These are phyloP conservation scores for Fusarium virguliforme DNA, from an alignment of 2,329 filamentous ascomycete genomes.

Conservation along the genomic window DNA sequence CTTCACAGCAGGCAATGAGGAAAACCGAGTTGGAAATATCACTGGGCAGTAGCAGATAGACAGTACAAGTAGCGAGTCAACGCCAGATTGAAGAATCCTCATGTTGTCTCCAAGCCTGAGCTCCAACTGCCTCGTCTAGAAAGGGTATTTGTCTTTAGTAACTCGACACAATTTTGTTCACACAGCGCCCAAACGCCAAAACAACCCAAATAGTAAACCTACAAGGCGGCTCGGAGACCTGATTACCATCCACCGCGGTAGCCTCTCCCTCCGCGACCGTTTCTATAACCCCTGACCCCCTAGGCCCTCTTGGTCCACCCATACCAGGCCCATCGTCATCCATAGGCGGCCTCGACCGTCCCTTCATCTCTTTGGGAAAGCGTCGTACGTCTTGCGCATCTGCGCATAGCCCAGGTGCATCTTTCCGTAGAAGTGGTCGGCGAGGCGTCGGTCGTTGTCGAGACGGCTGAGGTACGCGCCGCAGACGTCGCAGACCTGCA, in stretches of 20 bases:
- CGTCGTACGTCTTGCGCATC: constrained; percentile 94
- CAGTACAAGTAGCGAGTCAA: constrained; percentile 36
- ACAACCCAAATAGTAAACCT: constrained; percentile 21
- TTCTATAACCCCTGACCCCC: constrained; percentile 70
- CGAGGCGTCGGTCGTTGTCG: constrained; percentile 93
- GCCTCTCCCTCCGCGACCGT: constrained; percentile 66
- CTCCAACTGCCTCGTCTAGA: constrained; percentile 34
- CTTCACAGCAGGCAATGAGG: constrained; percentile 27
- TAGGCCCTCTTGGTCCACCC: constrained; percentile 67
- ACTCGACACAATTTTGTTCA: constrained; percentile 35
- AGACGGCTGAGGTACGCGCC: constrained; percentile 93
- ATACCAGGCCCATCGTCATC: constrained; percentile 64
- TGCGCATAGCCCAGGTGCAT: constrained; percentile 99
- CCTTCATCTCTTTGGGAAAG: constrained; percentile 91
- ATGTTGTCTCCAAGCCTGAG: constrained; percentile 17
- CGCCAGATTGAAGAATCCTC: constrained; percentile 44
- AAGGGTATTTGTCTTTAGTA: constrained; percentile 46
- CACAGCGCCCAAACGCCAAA: constrained; percentile 46
- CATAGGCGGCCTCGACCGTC: constrained; percentile 73
- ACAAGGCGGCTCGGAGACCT: not conserved
- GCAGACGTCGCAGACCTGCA: constrained; percentile 98
- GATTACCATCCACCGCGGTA: constrained; percentile 66
- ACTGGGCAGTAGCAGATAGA: constrained; percentile 46
- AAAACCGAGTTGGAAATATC: constrained; percentile 36
- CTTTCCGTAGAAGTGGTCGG: constrained; percentile 99